Base-by-base conservation (phyloP, 331 rosid genomes). In the Erythrophleum ivorense region DNA sequence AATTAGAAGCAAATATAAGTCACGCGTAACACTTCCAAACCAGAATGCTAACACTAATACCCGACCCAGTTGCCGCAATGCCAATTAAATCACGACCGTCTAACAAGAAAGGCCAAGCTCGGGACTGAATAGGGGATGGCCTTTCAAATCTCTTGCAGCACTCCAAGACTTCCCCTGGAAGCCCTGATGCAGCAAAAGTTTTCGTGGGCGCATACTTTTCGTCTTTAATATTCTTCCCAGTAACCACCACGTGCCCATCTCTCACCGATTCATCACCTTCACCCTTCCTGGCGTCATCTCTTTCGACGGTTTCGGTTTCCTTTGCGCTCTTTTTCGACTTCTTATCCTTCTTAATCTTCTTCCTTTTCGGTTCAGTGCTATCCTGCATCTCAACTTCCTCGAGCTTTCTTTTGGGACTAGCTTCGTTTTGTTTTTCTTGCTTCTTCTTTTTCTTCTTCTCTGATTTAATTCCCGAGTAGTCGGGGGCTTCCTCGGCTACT, bases 41-140 rank as follows among this genome's bases (percentile, higher is more conserved):
- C 34, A 66, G 50, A 53, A 53, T 24, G 3, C 18, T 67, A 67
- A 21, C 7, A 21, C 58, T 1, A n/a, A 57, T 80, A 95, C 98
- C 99, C 81, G 99, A 95, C 6, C 98, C 99, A 62, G 99, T 93
- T 18, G 94, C 94, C 0, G 99, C 99, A 80, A 95, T 93, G 69
- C 97, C 99, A 7, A 93, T 95, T 52, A 95, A 88, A 90, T 95
- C 98, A n/a, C 97, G 99, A 67, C 91, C 94, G 59, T 91, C 88
- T 85, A 95, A 82, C 64, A 95, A 88, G 84, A 95, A 95, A 24
- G 98, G 99, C 99, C 98, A 95, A 4, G 98, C 97, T 31, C 89
- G 90, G 9, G 99, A 91, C 80, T 95, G 99, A 84, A 93, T 96
- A 71, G 91, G 91, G 6, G 98, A 93, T 7, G 99, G 99, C 33